Evolutionary conservation across 2,329 filamentous ascomycete genomes (phyloP).

Genomic region (Exserohilum turcica): DNA sequence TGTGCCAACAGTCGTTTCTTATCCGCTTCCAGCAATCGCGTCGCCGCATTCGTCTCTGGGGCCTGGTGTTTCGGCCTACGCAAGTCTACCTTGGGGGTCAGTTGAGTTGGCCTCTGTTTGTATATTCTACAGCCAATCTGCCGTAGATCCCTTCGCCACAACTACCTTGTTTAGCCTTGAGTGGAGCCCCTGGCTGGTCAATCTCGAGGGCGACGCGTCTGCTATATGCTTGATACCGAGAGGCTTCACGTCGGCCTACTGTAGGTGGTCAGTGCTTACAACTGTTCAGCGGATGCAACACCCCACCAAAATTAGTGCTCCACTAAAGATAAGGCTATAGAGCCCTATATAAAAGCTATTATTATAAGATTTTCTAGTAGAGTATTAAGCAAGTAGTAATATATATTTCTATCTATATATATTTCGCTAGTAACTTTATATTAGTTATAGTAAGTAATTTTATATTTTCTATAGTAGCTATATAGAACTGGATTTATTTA

Average conservation of each 20-base stretch:
- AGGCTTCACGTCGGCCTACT: neutral
- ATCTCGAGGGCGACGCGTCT: neutral
- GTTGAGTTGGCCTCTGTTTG: slow-evolving; percentile 4
- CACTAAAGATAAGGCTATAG: no score
- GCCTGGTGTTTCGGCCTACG: slow-evolving; percentile 11
- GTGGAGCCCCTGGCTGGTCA: neutral
- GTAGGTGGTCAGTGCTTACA: no score
- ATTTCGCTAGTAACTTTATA: no score
- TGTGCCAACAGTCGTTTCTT: slow-evolving; percentile 38
- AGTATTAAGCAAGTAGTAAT: no score
- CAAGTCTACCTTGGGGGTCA: slow-evolving; percentile 1
- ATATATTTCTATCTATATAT: no score
- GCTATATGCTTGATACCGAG: neutral
- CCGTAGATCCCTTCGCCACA: neutral
- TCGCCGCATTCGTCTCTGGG: slow-evolving; percentile 18
- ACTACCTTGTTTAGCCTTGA: slow-evolving; percentile 1
- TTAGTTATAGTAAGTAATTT: no score
- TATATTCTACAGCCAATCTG: neutral
- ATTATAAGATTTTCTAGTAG: no score
- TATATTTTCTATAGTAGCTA: no score
- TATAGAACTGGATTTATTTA: no score
- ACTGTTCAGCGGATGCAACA: no score
- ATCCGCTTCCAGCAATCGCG: slow-evolving; percentile 32
- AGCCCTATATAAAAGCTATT: no score
- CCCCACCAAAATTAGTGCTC: no score